These are phyloP conservation scores for Xylaria multiplex DNA, from an alignment of 2,329 filamentous ascomycete genomes.

Conservation along the genomic window DNA sequence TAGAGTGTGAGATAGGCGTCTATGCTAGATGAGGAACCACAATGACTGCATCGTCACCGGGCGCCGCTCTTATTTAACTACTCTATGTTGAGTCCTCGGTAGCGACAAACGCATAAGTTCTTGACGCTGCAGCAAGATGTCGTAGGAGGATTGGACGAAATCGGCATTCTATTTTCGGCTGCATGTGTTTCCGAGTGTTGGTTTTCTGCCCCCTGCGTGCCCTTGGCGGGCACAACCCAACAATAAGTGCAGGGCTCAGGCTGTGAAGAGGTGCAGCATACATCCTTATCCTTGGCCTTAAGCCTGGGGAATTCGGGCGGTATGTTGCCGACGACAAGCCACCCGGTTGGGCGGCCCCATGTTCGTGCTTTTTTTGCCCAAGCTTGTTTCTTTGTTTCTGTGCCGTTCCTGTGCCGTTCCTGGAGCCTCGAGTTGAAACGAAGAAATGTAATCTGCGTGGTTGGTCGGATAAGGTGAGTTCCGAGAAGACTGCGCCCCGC, in stretches of 20 bases:
- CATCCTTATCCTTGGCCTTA: not conserved
- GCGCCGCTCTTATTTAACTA: constrained; percentile 29
- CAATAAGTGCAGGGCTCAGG: constrained; percentile 4
- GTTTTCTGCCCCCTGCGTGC: not conserved
- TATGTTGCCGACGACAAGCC: constrained; percentile 27
- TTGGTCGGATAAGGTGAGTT: constrained; percentile 27
- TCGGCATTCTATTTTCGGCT: constrained; percentile 31
- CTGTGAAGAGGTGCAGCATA: not conserved
- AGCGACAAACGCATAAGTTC: not conserved
- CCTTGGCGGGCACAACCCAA: constrained; percentile 14
- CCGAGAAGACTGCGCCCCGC: constrained; percentile 31
- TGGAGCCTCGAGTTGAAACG: constrained; percentile 17
- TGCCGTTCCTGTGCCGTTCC: not conserved
- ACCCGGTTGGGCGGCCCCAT: constrained; percentile 10
- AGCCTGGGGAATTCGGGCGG: constrained; percentile 15
- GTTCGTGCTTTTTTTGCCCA: not conserved
- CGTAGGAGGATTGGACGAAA: constrained; percentile 20
- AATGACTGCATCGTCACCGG: constrained; percentile 16
- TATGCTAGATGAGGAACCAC: constrained; percentile 17
- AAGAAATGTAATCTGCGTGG: not conserved
- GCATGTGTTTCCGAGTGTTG: constrained; percentile 16
- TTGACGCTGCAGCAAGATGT: not conserved
- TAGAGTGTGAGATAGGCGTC: not conserved
- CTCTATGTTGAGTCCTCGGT: not conserved
- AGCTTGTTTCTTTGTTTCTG: not conserved